Evolutionary conservation across 441 rosid genomes (phyloP).

Genomic region (Pelargonium fulgidum): DNA sequence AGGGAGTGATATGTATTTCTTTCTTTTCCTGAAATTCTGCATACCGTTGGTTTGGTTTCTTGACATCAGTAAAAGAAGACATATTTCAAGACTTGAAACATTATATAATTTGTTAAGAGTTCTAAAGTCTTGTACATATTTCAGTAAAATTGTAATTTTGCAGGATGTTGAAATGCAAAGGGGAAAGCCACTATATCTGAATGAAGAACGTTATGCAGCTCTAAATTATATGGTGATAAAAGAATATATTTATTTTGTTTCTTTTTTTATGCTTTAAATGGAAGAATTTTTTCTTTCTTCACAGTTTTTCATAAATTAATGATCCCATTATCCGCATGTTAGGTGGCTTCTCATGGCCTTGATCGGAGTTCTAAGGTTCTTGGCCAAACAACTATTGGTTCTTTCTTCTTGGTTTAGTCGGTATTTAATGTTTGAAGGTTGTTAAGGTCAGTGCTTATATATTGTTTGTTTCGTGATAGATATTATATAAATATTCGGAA

Average conservation of each 20-base stretch:
- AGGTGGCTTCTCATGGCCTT: slow-evolving; percentile 97
- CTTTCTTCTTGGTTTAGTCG: slow-evolving; percentile 39
- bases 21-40: not conserved
- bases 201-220: slow-evolving; percentile 92
- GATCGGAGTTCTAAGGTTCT: slow-evolving; percentile 77
- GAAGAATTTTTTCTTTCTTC: too few species aligned
- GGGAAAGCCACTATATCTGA: slow-evolving; percentile 89
- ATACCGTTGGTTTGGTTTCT: not conserved
- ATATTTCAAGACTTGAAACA: not conserved
- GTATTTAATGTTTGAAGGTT: slow-evolving; percentile 12
- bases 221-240: slow-evolving; percentile 64
- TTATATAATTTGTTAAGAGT: not conserved
- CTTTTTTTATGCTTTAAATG: not conserved
- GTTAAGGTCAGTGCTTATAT: slow-evolving; percentile 1
- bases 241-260: slow-evolving; percentile 15
- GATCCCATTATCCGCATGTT: slow-evolving; percentile 9
- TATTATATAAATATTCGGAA: not conserved
- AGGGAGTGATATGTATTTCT: too few species aligned
- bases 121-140: not conserved
- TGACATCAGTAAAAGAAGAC: not conserved
- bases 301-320: too few species aligned
- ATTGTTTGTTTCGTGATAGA: not conserved
- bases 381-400: slow-evolving; percentile 59
- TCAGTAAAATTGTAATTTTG: slow-evolving; percentile 15
- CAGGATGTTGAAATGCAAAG: slow-evolving; percentile 73